Evolutionary conservation across 371 early-diverging fungal species (phyloP), one percentile per base, ranked within the genome.

Genomic region (Lichtheimia corymbifera): DNA sequence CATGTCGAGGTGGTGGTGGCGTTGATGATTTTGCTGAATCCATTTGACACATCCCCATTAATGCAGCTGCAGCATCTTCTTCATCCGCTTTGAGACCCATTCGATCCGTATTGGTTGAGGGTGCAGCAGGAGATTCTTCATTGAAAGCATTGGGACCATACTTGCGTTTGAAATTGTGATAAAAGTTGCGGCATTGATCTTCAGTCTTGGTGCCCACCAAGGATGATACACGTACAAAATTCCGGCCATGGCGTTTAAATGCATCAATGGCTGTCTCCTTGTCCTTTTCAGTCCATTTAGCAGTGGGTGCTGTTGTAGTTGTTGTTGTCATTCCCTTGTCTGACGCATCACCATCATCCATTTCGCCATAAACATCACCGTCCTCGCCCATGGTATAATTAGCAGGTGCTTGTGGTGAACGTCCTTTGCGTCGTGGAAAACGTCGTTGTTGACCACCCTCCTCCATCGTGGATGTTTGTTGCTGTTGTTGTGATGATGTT

Each of bases 151-250:
- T 83, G n/a, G 84, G 77, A 3, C 87, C 87, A 64, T 76, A 84
- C 58, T 84, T 88, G 15, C 86, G 80, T 49, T 88, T 86, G 61
- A 87, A 89, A 61, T 91, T 89, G 71, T 89, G 85, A 62, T 88
- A 91, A 63, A 89, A 90, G 57, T 91, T 89, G 52, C 88, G 84
- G 62, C 93, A 93, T 64, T 93, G 91, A 20, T 87, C 90, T 61
- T 84, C 88, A 1, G 92, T 88, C 66, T 94, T 93, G 4, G 90
- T 87, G 1, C 89, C 88, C 27, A 93, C 88, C 50, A 86, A 63
- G 12, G 66, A 65, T 5, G 94, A 83, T 0, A 93, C 89, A 14
- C 79, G 83, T 18, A 74, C 79, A 71, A 94, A 94, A 56, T 92
- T 88, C 9, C 87, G 79, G 3, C 93, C 93, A 50, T 83, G 76